phyloP scores from a whole-genome alignment of 352 stramenopile genomes.

The Pythium utonaiense region DNA sequence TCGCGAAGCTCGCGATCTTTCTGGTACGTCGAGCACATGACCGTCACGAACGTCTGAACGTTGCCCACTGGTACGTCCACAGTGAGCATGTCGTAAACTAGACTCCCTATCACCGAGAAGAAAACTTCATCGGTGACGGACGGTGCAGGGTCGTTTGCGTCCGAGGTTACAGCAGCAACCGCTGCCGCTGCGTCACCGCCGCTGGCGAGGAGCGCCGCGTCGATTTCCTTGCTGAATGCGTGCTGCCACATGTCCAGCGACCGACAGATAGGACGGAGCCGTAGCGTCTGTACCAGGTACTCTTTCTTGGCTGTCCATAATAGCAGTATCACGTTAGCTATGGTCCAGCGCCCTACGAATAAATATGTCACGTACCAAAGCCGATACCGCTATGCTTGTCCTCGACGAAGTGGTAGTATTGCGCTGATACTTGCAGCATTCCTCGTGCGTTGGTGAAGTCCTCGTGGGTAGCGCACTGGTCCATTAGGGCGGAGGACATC shows the following conservation, averaged over 20 bases:
- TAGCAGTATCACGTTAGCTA: neutral
- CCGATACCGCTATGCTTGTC: conserved; percentile 68
- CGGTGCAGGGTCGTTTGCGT: conserved; percentile 1
- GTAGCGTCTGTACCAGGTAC: conserved; percentile 65
- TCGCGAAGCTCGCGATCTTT: conserved; percentile 63
- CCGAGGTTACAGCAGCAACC: neutral
- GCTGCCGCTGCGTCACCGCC: neutral
- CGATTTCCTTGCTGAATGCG: conserved; percentile 75
- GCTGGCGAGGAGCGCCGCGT: conserved; percentile 38
- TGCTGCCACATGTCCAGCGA: conserved; percentile 86
- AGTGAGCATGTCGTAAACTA: conserved; percentile 86
- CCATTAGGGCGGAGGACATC: conserved; percentile 59
- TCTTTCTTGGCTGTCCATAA: conserved; percentile 64
- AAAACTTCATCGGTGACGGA: conserved; percentile 67
- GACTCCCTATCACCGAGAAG: conserved; percentile 76
- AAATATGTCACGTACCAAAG: conserved; percentile 46
- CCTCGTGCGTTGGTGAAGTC: conserved; percentile 79
- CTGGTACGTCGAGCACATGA: conserved; percentile 84
- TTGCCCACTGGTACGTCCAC: conserved; percentile 72
- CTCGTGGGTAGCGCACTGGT: conserved; percentile 71
- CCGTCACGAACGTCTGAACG: conserved; percentile 70
- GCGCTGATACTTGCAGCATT: conserved; percentile 71
- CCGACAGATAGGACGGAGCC: conserved; percentile 60
- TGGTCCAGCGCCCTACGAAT: neutral
- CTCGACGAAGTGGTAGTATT: conserved; percentile 81